Evolutionary conservation across 2,329 filamentous ascomycete genomes (phyloP), one percentile per base, ranked within the genome.

Genomic region (Fusarium chuoi): DNA sequence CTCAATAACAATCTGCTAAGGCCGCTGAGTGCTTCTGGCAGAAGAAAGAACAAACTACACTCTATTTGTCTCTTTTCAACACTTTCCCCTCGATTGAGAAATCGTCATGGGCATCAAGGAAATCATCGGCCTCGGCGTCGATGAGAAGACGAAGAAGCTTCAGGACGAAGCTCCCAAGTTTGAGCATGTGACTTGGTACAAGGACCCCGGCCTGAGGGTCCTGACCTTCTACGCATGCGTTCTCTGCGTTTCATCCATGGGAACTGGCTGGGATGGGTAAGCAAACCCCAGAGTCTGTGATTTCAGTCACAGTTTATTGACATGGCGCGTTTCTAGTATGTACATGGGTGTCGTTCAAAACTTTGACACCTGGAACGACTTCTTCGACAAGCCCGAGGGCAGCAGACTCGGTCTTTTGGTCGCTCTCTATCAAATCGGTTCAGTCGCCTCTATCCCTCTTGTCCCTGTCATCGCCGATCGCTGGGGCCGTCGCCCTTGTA

Each of bases 301-400:
- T 5, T 4, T 2, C 15, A 10, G 4, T 14, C 11, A 48, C 45
- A 87, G 24, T 89, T 87, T 8, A 88, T 88, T 63, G 89, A 90
- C 78, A 88, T 87, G 87, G 3, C 58, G 86, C 87, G 84, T 81
- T 88, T 67, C 88, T 77, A 90, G 90, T 79, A 89, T 87, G n/a
- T 88, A 70, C 65, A 70, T 70, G 67, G 68, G 68, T 44, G 68
- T 70, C 3, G 67, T 87, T 5, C 88, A 90, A 82, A 86, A 89
- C 79, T 87, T 90, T 74, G 82, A 87, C 60, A 80, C 80, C 26
- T 90, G 88, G 87, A 84, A 86, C 68, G 65, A 77, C 80, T 90
- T 90, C 79, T 82, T 83, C 52, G 79, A 84, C 22, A 38, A 63
- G 44, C 58, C 70, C 1, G 78, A 83, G 51, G 78, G 78, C 20